Base-by-base conservation (phyloP, 805 yeast species). In the Pichia cephalocereana region DNA sequence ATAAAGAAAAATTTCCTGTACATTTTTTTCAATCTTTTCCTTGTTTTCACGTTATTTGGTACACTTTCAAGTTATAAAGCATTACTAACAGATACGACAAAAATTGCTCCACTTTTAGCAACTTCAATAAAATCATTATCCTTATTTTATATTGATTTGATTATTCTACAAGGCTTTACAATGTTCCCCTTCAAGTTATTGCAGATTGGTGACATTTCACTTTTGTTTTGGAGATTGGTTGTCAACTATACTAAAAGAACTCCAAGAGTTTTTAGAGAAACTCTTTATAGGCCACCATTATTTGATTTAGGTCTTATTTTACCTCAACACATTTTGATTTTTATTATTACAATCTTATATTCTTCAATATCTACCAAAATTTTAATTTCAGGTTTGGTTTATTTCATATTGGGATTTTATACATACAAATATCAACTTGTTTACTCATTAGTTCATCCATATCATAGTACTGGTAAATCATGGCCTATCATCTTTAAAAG, bases 81-180 rank as follows among this genome's bases (percentile, higher is more conserved):
- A 0, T 67, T 76, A 45, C 67, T 79, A 19, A 70, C 79, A 27
- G 83, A 78, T 55, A 77, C 83, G 11, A 77, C 82, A 14, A 75
- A 73, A 57, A 75, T 78, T 49, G 82, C 82, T 0, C 76, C 72
- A 47, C 71, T 75, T 47, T 59, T 78, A 50, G 82, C 82, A 7
- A 65, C 69, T 12, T 76, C 82, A 2, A 67, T 78, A 47, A 75
- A 74, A 57, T 68, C 71, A 40, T 62, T 76, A 37, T 75, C 81
- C 3, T 63, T 78, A 42, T 78, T 78, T 54, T 78, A 78, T 53
- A 77, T 74, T 45, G 79, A 78, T 57, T 69, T 78, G 64, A 83
- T 84, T 50, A 68, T 84, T 23, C 71, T 84, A 48, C 93, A 85
- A 62, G 93, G 89, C 0, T 57, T 79, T 45, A 79, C 80, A 1